Percentiles rank a stretch among this genome's conserved stretches.
Evolutionary conservation across 2,329 filamentous ascomycete species (phyloP).

Genomic region (Stemphylium vesicarium): DNA sequence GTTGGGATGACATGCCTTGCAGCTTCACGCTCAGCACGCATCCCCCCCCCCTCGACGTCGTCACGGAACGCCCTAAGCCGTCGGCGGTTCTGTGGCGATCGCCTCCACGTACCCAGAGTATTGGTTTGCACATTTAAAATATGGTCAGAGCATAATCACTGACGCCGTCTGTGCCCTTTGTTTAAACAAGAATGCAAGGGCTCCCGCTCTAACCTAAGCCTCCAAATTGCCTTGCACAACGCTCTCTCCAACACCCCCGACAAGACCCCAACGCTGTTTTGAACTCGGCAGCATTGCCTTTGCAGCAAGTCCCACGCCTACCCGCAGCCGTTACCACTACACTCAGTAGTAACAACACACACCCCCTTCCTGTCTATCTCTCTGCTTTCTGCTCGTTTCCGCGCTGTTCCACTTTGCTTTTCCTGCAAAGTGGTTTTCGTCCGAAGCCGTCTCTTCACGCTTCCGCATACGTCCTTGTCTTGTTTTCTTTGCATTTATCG

Average conservation of each 20-base stretch:
- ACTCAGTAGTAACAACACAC: constrained; percentile 26
- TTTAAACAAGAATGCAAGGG: constrained; percentile 47
- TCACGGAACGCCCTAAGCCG: constrained; percentile 28
- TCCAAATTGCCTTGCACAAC: constrained; percentile 30
- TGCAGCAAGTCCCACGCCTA: constrained; percentile 31
- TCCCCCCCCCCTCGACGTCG: constrained; percentile 13
- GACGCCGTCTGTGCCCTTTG: constrained; percentile 27
- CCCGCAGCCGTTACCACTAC: constrained; percentile 27
- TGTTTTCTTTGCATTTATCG: constrained; percentile 34
- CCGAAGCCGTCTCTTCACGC: constrained; percentile 39
- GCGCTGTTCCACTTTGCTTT: constrained; percentile 44
- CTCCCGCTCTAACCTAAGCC: constrained; percentile 35
- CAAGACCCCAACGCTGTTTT: constrained; percentile 39
- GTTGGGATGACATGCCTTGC: constrained; percentile 34
- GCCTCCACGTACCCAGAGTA: constrained; percentile 26
- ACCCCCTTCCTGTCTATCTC: constrained; percentile 39
- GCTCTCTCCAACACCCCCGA: constrained; percentile 26
- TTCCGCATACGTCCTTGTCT: constrained; percentile 41
- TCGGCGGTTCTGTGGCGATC: constrained; percentile 37
- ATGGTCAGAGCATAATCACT: constrained; percentile 30
- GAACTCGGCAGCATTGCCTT: constrained; percentile 42
- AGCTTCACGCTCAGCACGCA: constrained; percentile 36
- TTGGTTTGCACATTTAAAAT: constrained; percentile 34
- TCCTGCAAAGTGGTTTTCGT: constrained; percentile 39
- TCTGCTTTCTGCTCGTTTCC: constrained; percentile 38